Conservation (phyloP, 768 basidiomycete genomes). For the Hemileccinum impolitum region DNA sequence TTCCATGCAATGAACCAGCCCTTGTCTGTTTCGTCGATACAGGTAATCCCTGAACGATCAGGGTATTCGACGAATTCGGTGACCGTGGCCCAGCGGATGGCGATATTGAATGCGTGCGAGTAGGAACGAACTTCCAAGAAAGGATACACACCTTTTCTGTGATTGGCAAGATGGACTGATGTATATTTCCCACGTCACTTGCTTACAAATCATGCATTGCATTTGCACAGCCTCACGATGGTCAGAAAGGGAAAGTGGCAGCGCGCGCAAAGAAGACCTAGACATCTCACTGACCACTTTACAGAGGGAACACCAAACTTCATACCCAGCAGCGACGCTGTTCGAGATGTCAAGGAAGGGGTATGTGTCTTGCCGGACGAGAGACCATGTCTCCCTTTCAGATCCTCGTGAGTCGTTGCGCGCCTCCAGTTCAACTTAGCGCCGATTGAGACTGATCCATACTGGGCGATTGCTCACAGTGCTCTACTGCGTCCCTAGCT, state of each 20-base stretch:
- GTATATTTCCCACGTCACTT: conserved; percentile 14
- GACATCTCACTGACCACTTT: conserved; percentile 77
- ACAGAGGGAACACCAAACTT: conserved; percentile 81
- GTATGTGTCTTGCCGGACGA: conserved; percentile 41
- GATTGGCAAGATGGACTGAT: conserved; percentile 79
- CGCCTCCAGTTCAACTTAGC: conserved; percentile 60
- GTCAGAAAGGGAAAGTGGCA: conserved; percentile 86
- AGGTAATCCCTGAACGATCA: conserved; percentile 78
- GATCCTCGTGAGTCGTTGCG: conserved; percentile 68
- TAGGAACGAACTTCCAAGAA: conserved; percentile 66
- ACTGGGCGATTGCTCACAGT: conserved; percentile 81
- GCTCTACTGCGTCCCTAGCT: conserved; percentile 72
- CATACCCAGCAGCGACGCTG: conserved; percentile 61
- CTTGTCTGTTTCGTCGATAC: conserved; percentile 98
- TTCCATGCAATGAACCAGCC: conserved; percentile 98
- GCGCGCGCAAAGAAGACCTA: conserved; percentile 55
- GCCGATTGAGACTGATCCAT: conserved; percentile 83
- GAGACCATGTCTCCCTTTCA: conserved; percentile 25
- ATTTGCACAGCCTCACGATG: conserved; percentile 27
- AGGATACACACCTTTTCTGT: conserved; percentile 73
- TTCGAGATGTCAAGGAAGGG: conserved; percentile 73
- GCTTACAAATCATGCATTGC: conserved; percentile 11
- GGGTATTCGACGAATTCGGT: conserved; percentile 94
- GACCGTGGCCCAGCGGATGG: conserved; percentile 96
- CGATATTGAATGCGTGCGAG: too few species aligned